Percentiles rank a stretch among this genome's conserved stretches.
These are phyloP conservation scores for Terfezia boudieri DNA, from an alignment of 495 filamentous ascomycete genomes.

Conservation along the genomic window DNA sequence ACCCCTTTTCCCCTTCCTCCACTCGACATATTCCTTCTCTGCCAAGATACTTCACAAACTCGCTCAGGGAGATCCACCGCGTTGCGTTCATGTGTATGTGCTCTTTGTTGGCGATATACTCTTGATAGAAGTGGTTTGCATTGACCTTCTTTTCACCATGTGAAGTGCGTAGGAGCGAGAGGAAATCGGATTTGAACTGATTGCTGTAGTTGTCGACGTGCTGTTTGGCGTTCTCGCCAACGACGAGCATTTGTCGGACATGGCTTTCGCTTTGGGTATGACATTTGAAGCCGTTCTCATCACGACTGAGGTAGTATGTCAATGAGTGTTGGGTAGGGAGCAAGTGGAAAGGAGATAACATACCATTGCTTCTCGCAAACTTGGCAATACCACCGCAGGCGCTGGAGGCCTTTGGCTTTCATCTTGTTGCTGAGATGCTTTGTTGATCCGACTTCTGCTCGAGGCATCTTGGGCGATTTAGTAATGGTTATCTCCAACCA, in stretches of 20 bases:
- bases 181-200: conserved; percentile 62
- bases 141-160: conserved; percentile 74
- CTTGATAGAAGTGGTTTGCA: conserved; percentile 82
- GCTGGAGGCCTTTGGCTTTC: conserved; percentile 69
- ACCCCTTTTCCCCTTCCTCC: conserved; percentile 70
- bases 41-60: conserved; percentile 69
- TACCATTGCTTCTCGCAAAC: conserved; percentile 33
- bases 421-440: conserved; percentile 77
- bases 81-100: conserved; percentile 92
- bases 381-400: conserved; percentile 72
- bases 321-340: background rate
- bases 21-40: conserved; percentile 66
- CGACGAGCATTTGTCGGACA: conserved; percentile 62
- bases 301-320: conserved; percentile 20
- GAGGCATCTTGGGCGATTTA: conserved; percentile 44
- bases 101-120: conserved; percentile 55
- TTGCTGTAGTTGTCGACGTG: conserved; percentile 52
- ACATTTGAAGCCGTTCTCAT: conserved; percentile 57
- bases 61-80: conserved; percentile 59
- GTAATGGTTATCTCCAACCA: too few relatives aligned
- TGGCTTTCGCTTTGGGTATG: conserved; percentile 66
- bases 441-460: conserved; percentile 69
- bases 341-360: background rate
- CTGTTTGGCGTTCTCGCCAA: conserved; percentile 64
- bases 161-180: conserved; percentile 46